A percentile compares a stretch with the other conserved stretches of the same genome.
Conservation (phyloP, 2,329 filamentous ascomycete genomes). For the Macrophomina tecta region DNA sequence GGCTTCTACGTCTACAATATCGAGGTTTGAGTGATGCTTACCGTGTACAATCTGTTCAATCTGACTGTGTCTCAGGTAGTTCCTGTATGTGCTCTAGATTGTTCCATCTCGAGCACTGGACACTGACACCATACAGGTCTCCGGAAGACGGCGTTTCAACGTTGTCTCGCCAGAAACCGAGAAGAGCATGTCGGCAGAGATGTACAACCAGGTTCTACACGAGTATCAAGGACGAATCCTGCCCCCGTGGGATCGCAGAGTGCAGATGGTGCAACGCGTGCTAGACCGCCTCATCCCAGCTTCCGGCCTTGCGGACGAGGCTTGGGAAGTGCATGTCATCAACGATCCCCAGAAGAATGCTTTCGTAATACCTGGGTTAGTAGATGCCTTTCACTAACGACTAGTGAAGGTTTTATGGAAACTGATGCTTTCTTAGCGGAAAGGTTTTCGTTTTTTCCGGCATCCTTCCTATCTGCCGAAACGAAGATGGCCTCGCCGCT, state of each 20-base stretch:
- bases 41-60: neutral
- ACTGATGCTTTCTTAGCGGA: conserved; percentile 52
- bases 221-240: conserved; percentile 63
- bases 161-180: conserved; percentile 64
- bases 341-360: conserved; percentile 73
- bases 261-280: conserved; percentile 65
- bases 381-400: too few species aligned
- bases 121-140: conserved; percentile 53
- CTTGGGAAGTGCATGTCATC: conserved; percentile 79
- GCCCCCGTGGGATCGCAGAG: conserved; percentile 64
- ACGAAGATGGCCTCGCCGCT: conserved; percentile 73
- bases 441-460: conserved; percentile 83
- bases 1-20: conserved; percentile 72
- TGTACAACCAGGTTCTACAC: conserved; percentile 65
- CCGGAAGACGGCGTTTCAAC: conserved; percentile 76
- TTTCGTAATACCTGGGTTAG: conserved; percentile 72
- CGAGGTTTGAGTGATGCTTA: conserved; percentile 50
- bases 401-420: too few species aligned
- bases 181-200: conserved; percentile 57
- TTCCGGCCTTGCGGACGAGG: conserved; percentile 61
- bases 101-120: too few species aligned
- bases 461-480: conserved; percentile 69
- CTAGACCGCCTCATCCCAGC: conserved; percentile 71
- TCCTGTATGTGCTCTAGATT: neutral
- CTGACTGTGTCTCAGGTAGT: conserved; percentile 1